These are phyloP conservation scores for Mesotaenium endlicherianum DNA, from an alignment of 139 green algal genomes.

Conservation along the genomic window DNA sequence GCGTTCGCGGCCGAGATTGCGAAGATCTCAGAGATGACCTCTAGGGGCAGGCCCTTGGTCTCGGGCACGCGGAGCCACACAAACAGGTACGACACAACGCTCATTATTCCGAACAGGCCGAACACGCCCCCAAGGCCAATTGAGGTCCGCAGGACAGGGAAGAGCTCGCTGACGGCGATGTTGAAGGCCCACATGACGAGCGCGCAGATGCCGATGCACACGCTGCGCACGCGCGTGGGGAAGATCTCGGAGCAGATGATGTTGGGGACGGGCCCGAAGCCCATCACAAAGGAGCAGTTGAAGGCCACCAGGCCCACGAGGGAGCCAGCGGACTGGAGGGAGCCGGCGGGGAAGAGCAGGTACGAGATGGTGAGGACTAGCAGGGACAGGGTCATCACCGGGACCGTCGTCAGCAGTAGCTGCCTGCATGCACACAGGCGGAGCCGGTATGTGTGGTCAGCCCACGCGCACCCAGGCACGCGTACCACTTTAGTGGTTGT, in stretches of 20 bases:
- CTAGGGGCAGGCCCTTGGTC: conserved; percentile 43
- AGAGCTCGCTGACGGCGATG: conserved; percentile 41
- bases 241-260: conserved; percentile 53
- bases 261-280: conserved; percentile 41
- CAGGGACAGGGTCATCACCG: conserved; percentile 31
- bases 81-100: conserved; percentile 33
- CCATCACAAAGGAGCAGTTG: conserved; percentile 45
- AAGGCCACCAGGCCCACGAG: conserved; percentile 7
- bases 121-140: conserved; percentile 34
- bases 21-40: conserved; percentile 50
- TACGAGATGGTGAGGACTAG: not conserved
- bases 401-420: conserved; percentile 41
- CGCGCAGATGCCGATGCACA: conserved; percentile 43
- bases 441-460: too few species aligned
- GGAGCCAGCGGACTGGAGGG: not conserved
- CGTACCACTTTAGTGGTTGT: too few species aligned
- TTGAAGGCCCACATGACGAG: conserved; percentile 36
- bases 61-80: conserved; percentile 37
- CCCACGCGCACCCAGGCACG: too few species aligned
- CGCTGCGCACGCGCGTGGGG: conserved; percentile 31
- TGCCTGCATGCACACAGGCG: conserved; percentile 21
- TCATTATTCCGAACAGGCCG: conserved; percentile 36
- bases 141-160: conserved; percentile 12
- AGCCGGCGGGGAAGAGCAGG: not conserved
- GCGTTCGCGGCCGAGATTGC: conserved; percentile 26